Conservation (phyloP, 805 yeast species). For the Yamadazyma sp. region DNA sequence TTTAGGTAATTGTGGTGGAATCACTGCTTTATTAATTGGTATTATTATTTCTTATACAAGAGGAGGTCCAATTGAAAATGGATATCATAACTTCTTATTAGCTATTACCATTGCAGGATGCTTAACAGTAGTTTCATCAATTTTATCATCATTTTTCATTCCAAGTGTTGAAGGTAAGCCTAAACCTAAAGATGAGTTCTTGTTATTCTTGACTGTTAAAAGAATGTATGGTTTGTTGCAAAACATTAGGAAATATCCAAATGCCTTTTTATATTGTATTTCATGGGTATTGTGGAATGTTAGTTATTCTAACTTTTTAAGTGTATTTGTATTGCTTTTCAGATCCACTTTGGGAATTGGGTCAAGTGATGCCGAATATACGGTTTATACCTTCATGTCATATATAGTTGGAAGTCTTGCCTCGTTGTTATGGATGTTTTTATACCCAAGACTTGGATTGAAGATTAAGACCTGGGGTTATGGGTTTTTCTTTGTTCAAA, state of each 20-base stretch:
- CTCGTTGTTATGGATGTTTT: conserved; percentile 34
- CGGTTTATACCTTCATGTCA: conserved; percentile 36
- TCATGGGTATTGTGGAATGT: conserved; percentile 44
- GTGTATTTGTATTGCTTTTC: conserved; percentile 33
- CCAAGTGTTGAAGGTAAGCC: conserved; percentile 28
- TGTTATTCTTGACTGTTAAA: conserved; percentile 24
- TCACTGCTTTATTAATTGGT: conserved; percentile 35
- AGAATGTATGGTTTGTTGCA: conserved; percentile 22
- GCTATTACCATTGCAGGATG: conserved; percentile 40
- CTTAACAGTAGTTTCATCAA: conserved; percentile 25
- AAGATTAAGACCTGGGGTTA: conserved; percentile 36
- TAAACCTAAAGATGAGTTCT: conserved; percentile 21
- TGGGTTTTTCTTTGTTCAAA: conserved; percentile 25
- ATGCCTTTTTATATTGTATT: conserved; percentile 34
- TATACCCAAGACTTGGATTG: conserved; percentile 22
- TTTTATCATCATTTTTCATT: conserved; percentile 23
- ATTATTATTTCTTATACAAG: conserved; percentile 31
- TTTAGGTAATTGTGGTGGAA: conserved; percentile 35
- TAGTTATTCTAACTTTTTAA: conserved; percentile 30
- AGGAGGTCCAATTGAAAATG: conserved; percentile 21
- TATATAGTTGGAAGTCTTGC: conserved; percentile 32
- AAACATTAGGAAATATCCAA: conserved; percentile 24
- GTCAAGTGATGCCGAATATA: conserved; percentile 33
- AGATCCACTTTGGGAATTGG: conserved; percentile 40
- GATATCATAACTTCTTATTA: conserved; percentile 31